Percentiles rank a stretch among this genome's conserved stretches.
Evolutionary conservation across 2,329 filamentous ascomycete genomes (phyloP).

Genomic region (Venturia effusa): DNA sequence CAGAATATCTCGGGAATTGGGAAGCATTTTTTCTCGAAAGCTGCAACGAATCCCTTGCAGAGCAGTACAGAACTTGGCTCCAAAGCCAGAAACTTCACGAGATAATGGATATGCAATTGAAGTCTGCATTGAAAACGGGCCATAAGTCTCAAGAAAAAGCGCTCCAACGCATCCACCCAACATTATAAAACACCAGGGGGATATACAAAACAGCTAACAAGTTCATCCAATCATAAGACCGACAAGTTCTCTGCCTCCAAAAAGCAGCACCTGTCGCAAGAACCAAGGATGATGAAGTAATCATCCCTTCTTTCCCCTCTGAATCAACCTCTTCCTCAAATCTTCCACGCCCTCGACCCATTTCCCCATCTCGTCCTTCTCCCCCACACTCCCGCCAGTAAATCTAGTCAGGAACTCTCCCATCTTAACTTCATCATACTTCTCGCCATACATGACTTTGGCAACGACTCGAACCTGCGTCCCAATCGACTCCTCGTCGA

Average conservation of each 20-base stretch:
- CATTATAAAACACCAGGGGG: background rate
- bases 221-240: background rate
- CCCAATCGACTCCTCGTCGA: slow-evolving; percentile 44
- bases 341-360: slow-evolving; percentile 35
- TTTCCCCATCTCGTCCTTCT: slow-evolving; percentile 21
- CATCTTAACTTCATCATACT: slow-evolving; percentile 66
- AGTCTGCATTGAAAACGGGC: too few species aligned
- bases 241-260: background rate
- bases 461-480: slow-evolving; percentile 33
- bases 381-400: slow-evolving; percentile 19
- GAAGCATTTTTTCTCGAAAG: too few species aligned
- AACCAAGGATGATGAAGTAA: background rate
- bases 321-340: slow-evolving; percentile 32
- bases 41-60: too few species aligned
- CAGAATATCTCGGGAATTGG: too few species aligned
- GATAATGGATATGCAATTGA: too few species aligned
- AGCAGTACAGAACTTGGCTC: too few species aligned
- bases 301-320: slow-evolving; percentile 32
- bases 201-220: background rate
- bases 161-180: background rate
- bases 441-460: slow-evolving; percentile 64
- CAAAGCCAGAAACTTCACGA: too few species aligned
- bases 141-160: too few species aligned
- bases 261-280: background rate
- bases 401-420: slow-evolving; percentile 54